Percentiles rank a stretch among this genome's conserved stretches.
These are phyloP conservation scores for Thuja plicata DNA, from an alignment of 83 land plant species.

Conservation along the genomic window DNA sequence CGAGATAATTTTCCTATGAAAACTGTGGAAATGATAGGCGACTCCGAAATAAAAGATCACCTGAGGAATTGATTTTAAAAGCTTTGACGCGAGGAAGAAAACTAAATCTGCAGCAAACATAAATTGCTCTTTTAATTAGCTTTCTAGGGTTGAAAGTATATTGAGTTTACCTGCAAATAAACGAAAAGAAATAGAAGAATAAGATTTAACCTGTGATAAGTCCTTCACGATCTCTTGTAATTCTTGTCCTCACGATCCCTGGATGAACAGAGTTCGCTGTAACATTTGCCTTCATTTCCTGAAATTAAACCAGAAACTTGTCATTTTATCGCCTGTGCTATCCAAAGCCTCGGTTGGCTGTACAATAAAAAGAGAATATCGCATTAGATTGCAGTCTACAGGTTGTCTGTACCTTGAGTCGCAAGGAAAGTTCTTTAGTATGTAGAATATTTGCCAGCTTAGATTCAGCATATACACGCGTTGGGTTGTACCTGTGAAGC, in stretches of 20 bases:
- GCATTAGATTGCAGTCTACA: background rate
- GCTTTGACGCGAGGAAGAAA: slow-evolving; percentile 58
- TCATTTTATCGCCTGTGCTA: too few relatives aligned
- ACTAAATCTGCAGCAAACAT: slow-evolving; percentile 34
- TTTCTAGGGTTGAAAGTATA: background rate
- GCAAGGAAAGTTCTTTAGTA: slow-evolving; percentile 47
- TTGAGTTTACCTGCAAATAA: background rate
- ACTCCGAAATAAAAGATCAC: slow-evolving; percentile 18
- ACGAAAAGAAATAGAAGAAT: background rate
- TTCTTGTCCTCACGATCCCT: slow-evolving; percentile 57
- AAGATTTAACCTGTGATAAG: slow-evolving; percentile 39
- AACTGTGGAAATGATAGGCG: too few relatives aligned
- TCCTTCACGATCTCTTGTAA: slow-evolving; percentile 68
- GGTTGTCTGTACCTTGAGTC: slow-evolving; percentile 34
- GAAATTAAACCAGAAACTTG: background rate
- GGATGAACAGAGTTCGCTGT: slow-evolving; percentile 66
- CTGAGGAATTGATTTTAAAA: slow-evolving; percentile 62
- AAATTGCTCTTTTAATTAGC: background rate
- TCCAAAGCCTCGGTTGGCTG: too few relatives aligned
- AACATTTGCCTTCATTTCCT: slow-evolving; percentile 67
- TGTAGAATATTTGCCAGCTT: slow-evolving; percentile 68
- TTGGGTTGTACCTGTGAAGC: slow-evolving; percentile 34
- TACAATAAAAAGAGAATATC: background rate
- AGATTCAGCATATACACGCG: slow-evolving; percentile 66
- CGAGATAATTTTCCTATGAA: too few relatives aligned